Evolutionary conservation across 2,329 filamentous ascomycete species (phyloP).

Genomic region (Aspergillus ochraceus): DNA sequence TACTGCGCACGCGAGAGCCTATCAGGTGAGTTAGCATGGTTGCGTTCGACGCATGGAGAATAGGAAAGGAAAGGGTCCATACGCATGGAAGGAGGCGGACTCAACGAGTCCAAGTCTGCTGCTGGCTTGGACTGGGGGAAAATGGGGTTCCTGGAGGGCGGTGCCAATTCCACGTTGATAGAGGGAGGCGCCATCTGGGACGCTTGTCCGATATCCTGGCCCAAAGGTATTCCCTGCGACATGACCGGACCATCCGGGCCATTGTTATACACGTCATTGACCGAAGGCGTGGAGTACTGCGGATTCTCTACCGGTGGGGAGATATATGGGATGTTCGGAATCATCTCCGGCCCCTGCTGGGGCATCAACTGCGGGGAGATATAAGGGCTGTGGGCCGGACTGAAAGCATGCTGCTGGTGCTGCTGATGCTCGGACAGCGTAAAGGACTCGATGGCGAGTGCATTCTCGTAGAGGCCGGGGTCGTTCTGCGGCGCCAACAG

Average conservation of each 20-base stretch:
- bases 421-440: conserved; percentile 68
- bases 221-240: conserved; percentile 47
- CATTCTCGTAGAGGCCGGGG: conserved; percentile 70
- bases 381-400: conserved; percentile 71
- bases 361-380: conserved; percentile 65
- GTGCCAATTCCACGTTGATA: conserved; percentile 91
- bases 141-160: conserved; percentile 65
- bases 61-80: conserved; percentile 16
- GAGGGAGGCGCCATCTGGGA: conserved; percentile 85
- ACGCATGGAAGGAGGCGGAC: conserved; percentile 72
- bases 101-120: conserved; percentile 73
- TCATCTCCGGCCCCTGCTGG: conserved; percentile 68
- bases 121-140: conserved; percentile 68
- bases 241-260: conserved; percentile 50
- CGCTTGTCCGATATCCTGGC: conserved; percentile 64
- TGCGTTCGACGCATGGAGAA: background rate
- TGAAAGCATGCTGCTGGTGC: conserved; percentile 50
- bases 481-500: conserved; percentile 73
- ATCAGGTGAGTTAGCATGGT: conserved; percentile 9
- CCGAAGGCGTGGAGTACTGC: conserved; percentile 49
- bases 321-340: conserved; percentile 43
- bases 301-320: conserved; percentile 49
- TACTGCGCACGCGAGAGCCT: conserved; percentile 57
- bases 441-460: conserved; percentile 75
- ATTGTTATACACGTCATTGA: conserved; percentile 52